Evolutionary conservation across 2,329 filamentous ascomycete genomes (phyloP).

Genomic region (Gyromitra esculenta): DNA sequence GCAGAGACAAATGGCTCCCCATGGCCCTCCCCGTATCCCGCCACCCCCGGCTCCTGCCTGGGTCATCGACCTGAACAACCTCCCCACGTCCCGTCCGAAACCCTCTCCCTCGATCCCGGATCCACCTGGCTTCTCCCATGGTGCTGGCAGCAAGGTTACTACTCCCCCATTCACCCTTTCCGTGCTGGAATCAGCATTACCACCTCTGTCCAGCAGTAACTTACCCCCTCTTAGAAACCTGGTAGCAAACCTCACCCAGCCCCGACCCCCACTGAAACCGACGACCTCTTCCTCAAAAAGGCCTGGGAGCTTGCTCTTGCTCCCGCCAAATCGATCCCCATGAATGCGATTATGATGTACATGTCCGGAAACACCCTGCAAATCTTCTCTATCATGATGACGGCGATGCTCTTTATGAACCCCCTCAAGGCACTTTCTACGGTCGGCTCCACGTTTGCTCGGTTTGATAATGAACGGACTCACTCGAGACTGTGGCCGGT

Average conservation of each 20-base stretch:
- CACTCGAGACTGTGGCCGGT: slow-evolving; percentile 76
- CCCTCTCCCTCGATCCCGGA: slow-evolving; percentile 74
- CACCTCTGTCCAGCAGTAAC: not conserved
- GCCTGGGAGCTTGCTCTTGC: slow-evolving; percentile 97
- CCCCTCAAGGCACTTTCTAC: slow-evolving; percentile 84
- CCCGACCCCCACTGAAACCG: slow-evolving; percentile 80
- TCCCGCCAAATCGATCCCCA: slow-evolving; percentile 91
- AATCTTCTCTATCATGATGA: slow-evolving; percentile 99
- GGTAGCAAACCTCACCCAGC: slow-evolving; percentile 54
- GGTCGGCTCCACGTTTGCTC: slow-evolving; percentile 88
- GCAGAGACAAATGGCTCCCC: slow-evolving; percentile 40
- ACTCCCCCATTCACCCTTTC: not conserved
- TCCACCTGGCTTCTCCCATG: slow-evolving; percentile 78
- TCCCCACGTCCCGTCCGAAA: slow-evolving; percentile 74
- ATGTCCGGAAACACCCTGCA: slow-evolving; percentile 99
- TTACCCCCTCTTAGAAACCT: slow-evolving; percentile 22
- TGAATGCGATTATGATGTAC: slow-evolving; percentile 99
- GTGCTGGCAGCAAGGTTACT: slow-evolving; percentile 67
- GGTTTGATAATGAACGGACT: slow-evolving; percentile 85
- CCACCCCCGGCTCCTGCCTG: slow-evolving; percentile 64
- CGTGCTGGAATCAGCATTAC: not conserved
- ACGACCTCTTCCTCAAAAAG: slow-evolving; percentile 96
- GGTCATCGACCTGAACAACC: slow-evolving; percentile 80
- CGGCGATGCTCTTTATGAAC: slow-evolving; percentile 98
- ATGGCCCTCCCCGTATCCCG: slow-evolving; percentile 51